A percentile compares a stretch with the other conserved stretches of the same genome.
Evolutionary conservation across 257 asterid genomes (phyloP).

Genomic region (Lavandula angustifolia): DNA sequence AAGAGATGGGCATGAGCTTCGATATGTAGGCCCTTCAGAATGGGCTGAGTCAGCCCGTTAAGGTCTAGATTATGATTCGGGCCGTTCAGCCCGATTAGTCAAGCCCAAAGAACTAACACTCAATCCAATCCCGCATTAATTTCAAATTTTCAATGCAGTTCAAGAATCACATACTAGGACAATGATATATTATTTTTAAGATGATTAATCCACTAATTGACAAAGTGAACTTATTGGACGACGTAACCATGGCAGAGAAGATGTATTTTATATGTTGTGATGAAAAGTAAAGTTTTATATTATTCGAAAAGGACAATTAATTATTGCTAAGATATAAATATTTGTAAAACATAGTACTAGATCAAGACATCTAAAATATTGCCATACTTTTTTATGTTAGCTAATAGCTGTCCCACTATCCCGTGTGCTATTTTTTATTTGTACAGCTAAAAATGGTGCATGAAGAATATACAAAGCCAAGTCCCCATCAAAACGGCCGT

Average conservation of each 20-base stretch:
- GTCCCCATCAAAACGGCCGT: background rate
- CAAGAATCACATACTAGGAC: background rate
- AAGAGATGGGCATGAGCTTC: too few species aligned
- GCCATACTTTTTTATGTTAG: background rate
- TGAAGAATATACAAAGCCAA: background rate
- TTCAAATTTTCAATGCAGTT: too few species aligned
- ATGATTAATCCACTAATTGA: background rate
- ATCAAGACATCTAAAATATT: background rate
- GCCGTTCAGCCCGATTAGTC: too few species aligned
- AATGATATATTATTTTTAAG: background rate
- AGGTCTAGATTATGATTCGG: too few species aligned
- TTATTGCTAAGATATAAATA: background rate
- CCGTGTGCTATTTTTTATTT: background rate
- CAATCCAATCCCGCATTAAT: too few species aligned
- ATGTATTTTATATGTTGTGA: background rate
- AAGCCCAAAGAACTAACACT: too few species aligned
- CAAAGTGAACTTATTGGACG: background rate
- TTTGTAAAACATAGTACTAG: background rate
- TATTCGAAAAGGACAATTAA: slow-evolving; percentile 1
- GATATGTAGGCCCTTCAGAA: too few species aligned
- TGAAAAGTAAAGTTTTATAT: slow-evolving; percentile 1
- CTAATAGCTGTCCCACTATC: background rate
- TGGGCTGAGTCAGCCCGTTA: too few species aligned
- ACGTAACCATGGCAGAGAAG: background rate
- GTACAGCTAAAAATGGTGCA: too few species aligned